Base-by-base conservation (phyloP, 2,329 filamentous ascomycete genomes). In the Penicillium frequentans region DNA sequence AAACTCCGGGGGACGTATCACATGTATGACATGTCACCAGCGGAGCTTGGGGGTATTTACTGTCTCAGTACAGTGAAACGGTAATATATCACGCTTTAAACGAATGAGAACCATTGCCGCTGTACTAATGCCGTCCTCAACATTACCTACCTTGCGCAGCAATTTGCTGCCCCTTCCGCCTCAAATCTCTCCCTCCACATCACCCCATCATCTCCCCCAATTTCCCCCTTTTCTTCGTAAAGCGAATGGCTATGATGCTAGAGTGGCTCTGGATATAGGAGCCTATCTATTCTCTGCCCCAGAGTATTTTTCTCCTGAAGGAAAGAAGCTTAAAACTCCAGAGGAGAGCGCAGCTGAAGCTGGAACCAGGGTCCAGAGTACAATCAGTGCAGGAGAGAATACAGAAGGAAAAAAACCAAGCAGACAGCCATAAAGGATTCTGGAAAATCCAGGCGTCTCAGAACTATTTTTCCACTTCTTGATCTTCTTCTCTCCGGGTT, bases 211-310 rank as follows among this genome's bases (percentile, higher is more conserved):
- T 43, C 56, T 54, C 44, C 46, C 57, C 54, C 56, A 59, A 49
- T 56, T 51, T 29, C 58, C 50, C 54, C 64, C 57, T 56, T 60
- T 63, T 68, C 64, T 64, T 66, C 69, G 74, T 76, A 76, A 76
- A 74, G 68, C 70, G 69, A 73, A 72, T 70, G 64, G 71, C 65
- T 68, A 72, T 73, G 66, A 68, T 71, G 66, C 66, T 68, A 64
- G 62, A 68, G 66, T 66, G 71, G 68, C 64, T 71, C 69, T 68
- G 70, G 67, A 70, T 72, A 71, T 72, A 68, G 73, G 67, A 68
- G 60, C 65, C 58, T 52, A 55, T 60, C 67, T 58, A 56, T 68
- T 65, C 63, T 63, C 60, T 69, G 60, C 58, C 64, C 57, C 65
- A 58, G 46, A 58, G 55, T 49, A 57, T 50, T 60, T 37, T 39